Evolutionary conservation across 2,329 filamentous ascomycete species (phyloP).

Genomic region (Cladosporium sp.): DNA sequence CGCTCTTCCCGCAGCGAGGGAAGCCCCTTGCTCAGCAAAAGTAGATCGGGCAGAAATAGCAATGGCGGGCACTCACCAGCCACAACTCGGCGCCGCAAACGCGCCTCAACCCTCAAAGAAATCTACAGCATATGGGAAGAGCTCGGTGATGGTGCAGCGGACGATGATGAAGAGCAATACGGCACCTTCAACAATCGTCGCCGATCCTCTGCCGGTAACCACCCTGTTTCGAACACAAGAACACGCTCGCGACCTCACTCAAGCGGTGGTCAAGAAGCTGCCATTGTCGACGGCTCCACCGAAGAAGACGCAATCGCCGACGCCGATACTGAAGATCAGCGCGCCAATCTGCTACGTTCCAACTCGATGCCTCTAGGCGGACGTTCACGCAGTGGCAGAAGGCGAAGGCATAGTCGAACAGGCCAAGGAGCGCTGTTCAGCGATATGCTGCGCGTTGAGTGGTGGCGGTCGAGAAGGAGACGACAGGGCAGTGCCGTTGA

Average conservation of each 20-base stretch:
- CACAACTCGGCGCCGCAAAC: slow-evolving; percentile 28
- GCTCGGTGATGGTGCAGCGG: slow-evolving; percentile 28
- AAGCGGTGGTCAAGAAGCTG: slow-evolving; percentile 14
- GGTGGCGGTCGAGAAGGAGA: slow-evolving; percentile 30
- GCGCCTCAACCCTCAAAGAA: slow-evolving; percentile 36
- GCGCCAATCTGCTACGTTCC: slow-evolving; percentile 2
- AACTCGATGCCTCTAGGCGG: slow-evolving; percentile 3
- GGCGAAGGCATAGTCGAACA: slow-evolving; percentile 24
- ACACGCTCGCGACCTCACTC: slow-evolving; percentile 23
- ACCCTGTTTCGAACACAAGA: slow-evolving; percentile 21
- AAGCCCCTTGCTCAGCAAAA: slow-evolving; percentile 23
- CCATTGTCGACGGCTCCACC: background rate
- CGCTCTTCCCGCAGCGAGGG: slow-evolving; percentile 23
- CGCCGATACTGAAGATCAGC: slow-evolving; percentile 14
- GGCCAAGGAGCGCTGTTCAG: slow-evolving; percentile 34
- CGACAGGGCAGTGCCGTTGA: slow-evolving; percentile 2
- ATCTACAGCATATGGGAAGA: slow-evolving; percentile 37
- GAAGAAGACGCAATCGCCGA: slow-evolving; percentile 1
- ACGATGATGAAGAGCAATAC: slow-evolving; percentile 22
- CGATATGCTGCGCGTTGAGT: slow-evolving; percentile 32
- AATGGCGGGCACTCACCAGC: slow-evolving; percentile 21
- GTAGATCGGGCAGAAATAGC: slow-evolving; percentile 9
- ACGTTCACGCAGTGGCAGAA: slow-evolving; percentile 7
- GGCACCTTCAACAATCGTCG: slow-evolving; percentile 26
- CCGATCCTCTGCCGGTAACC: slow-evolving; percentile 13